Base-by-base conservation (phyloP, 495 filamentous ascomycete species). In the Hyaloscypha variabilis region DNA sequence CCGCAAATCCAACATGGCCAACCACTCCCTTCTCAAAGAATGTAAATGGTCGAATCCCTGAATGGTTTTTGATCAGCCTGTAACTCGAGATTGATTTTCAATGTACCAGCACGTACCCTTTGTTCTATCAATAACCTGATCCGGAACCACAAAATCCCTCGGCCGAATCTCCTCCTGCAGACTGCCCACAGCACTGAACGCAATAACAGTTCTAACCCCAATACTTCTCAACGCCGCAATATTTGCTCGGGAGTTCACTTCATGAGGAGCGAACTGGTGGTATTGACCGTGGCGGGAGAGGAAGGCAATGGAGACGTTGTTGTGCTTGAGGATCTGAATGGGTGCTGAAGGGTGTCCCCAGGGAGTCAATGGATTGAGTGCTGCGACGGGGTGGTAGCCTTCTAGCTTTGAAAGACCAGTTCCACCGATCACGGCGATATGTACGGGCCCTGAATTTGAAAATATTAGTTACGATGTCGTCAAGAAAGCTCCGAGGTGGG, bases 51-150 rank as follows among this genome's bases (percentile, higher is more conserved):
- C 91, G 84, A 61, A 93, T 81, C 21, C 67, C 67, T 69, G 51
- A 55, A 1, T 14, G 4, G 30, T 13, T 42, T 31, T 1, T 25
- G 24, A 59, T 62, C 57, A 58, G 52, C 28, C 23, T 1, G 6
- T 28, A 30, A 14, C 3, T 21, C 6, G 1, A n/a, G 24, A 52
- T n/a, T 30, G 21, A 25, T 34, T 23, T 30, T 19, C 4, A 60
- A 76, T 72, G 14, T 82, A 74, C 28, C 6, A 50, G 46, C n/a
- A 19, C 61, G 21, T 31, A 71, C 95, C 95, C 83, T 97, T 97
- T 69, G 95, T 99, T 67, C 95, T 92, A 78, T 99, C 95, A 77
- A 98, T 96, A 75, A 98, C 86, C 81, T 97, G 95, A 77, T 96
- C 92, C 19, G 93, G 94, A 17, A 99, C 83, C 39, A 97, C 90